Conservation (phyloP, 2,329 filamentous ascomycete species). For the Helotiales sp. region DNA sequence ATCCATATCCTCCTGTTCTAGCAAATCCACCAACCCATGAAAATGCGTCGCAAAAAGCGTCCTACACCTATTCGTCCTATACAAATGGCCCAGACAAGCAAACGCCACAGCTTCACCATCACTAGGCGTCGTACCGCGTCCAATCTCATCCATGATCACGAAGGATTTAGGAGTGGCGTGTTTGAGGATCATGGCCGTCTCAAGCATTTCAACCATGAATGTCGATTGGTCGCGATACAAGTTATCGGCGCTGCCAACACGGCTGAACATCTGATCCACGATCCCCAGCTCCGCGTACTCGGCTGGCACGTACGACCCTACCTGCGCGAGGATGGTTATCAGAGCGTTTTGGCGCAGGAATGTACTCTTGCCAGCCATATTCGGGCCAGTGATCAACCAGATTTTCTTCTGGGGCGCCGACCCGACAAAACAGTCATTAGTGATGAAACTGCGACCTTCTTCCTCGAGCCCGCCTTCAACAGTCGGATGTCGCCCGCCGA, state of each 20-base stretch:
- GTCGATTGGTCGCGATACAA: conserved; percentile 95
- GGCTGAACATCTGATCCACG: conserved; percentile 95
- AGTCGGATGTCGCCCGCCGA: conserved; percentile 88
- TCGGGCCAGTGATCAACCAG: conserved; percentile 80
- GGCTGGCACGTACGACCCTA: conserved; percentile 91
- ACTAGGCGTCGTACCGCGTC: conserved; percentile 89
- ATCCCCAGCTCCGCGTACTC: conserved; percentile 84
- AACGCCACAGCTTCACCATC: conserved; percentile 91
- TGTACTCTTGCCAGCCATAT: conserved; percentile 98
- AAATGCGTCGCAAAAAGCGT: conserved; percentile 96
- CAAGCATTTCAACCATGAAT: conserved; percentile 99
- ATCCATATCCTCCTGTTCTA: conserved; percentile 55
- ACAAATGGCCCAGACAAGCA: conserved; percentile 84
- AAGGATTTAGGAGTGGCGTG: conserved; percentile 84
- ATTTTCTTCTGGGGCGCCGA: conserved; percentile 59
- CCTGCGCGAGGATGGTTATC: conserved; percentile 90
- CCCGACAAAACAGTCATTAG: conserved; percentile 86
- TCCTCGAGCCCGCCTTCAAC: conserved; percentile 83
- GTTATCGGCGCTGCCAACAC: conserved; percentile 92
- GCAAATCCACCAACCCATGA: conserved; percentile 81
- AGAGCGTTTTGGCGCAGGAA: conserved; percentile 95
- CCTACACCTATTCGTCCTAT: conserved; percentile 76
- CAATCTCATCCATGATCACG: conserved; percentile 98
- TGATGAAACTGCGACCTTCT: conserved; percentile 80
- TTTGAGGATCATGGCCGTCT: conserved; percentile 88